Conservation (phyloP, 345 rosid genomes). For the Arabidopsis arenosa region DNA sequence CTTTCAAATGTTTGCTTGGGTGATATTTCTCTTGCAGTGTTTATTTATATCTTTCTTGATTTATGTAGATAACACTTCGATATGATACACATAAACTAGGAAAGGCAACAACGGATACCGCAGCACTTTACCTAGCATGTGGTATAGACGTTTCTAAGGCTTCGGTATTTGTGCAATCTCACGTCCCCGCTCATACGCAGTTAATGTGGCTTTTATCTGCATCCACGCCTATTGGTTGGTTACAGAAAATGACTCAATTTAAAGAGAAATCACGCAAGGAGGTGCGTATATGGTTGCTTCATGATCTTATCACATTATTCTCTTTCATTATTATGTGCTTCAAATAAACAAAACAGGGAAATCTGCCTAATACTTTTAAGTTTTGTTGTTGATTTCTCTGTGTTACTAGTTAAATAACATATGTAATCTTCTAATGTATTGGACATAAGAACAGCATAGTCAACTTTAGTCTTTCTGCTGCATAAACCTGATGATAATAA, state of each 20-base stretch:
- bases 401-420: neutral
- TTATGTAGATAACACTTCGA: conserved; percentile 70
- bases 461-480: neutral
- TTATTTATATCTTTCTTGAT: neutral
- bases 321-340: neutral
- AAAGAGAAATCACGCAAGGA: conserved; percentile 93
- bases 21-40: neutral
- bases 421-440: neutral
- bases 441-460: neutral
- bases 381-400: neutral
- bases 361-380: neutral
- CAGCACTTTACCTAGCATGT: conserved; percentile 92
- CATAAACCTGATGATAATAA: no score
- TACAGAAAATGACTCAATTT: conserved; percentile 87
- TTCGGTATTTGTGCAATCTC: conserved; percentile 92
- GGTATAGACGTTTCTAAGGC: conserved; percentile 89
- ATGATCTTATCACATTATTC: neutral
- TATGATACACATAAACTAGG: conserved; percentile 70
- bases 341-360: neutral
- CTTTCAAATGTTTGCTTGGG: neutral
- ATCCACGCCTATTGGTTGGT: conserved; percentile 90
- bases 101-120: conserved; percentile 80
- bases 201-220: conserved; percentile 85
- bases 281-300: conserved; percentile 51
- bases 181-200: conserved; percentile 77